These are phyloP conservation scores for Vaccinium darrowii DNA, from an alignment of 148 eudicot species.

Conservation along the genomic window DNA sequence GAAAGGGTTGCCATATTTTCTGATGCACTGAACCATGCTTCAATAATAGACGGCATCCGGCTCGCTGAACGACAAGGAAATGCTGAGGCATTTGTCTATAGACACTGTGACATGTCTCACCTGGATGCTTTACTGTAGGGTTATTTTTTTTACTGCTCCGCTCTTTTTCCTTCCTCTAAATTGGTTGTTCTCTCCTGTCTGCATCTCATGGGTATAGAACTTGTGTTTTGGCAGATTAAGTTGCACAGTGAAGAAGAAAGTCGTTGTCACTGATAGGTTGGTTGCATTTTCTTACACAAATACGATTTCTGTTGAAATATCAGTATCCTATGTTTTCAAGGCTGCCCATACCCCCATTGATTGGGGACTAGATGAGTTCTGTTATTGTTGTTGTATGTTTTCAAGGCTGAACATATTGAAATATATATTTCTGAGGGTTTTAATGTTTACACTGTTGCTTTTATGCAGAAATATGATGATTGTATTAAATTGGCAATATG, in stretches of 20 bases:
- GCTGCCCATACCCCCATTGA: too few relatives aligned
- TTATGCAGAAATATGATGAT: not conserved
- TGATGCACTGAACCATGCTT: slow-evolving; percentile 95
- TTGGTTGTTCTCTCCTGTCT: not conserved
- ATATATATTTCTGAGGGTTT: not conserved
- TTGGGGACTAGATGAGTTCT: too few relatives aligned
- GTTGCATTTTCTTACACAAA: slow-evolving; percentile 15
- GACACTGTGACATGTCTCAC: slow-evolving; percentile 90
- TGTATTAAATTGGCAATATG: not conserved
- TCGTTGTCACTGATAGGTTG: slow-evolving; percentile 95
- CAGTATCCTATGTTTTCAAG: not conserved
- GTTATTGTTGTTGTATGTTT: not conserved
- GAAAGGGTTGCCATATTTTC: slow-evolving; percentile 90
- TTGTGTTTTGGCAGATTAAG: slow-evolving; percentile 51
- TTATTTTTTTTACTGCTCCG: not conserved
- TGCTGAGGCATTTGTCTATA: slow-evolving; percentile 69
- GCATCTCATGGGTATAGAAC: slow-evolving; percentile 2
- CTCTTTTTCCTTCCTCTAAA: not conserved
- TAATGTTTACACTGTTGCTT: not conserved
- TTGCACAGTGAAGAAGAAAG: slow-evolving; percentile 66
- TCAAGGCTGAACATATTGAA: too few relatives aligned
- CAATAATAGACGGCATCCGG: slow-evolving; percentile 95
- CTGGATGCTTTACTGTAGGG: slow-evolving; percentile 77
- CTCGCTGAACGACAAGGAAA: slow-evolving; percentile 77
- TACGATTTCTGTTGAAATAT: not conserved